Base-by-base conservation (phyloP, 441 rosid genomes). In the Aquilaria agallochum region DNA sequence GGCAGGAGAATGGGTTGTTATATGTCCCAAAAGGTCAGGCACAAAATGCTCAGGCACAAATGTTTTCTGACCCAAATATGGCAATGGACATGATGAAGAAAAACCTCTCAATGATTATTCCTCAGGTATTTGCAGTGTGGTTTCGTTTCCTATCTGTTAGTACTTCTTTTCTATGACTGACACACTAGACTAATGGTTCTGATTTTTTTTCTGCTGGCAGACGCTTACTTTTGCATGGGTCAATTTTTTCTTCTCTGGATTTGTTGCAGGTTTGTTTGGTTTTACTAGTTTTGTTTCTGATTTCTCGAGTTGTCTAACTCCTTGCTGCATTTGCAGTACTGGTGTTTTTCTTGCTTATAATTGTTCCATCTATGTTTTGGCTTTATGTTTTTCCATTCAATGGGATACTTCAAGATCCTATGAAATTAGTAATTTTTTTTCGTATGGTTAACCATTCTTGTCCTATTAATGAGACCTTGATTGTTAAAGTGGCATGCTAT, bases 71-170 rank as follows among this genome's bases (percentile, higher is more conserved):
- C 77, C 99, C 98, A 12, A 95, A 95, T 74, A 92, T 92, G 98
- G 99, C 99, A 30, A 92, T 92, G 99, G 99, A 95, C 68, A 95
- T 95, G 97, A 89, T 95, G 99, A 95, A 95, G 90, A 92, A 95
- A 69, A 92, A 95, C 69, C 97, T 95, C 66, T 95, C 99, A 1
- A 92, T 92, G 99, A 92, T 95, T 70, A 84, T 95, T 58, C 99
- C 98, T 5, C 99, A 92, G 98, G 98, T 95, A 62, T 33, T 50
- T 53, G 36, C 15, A 0, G 34, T 3, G 45, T 7, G 27, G 27
- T 20, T 20, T 20, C 27, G 27, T 20, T 20, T 20, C 27, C 27
- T 45, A 60, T 7, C n/a, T 9, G 46, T 42, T 45, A 3, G 69
- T 76, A 11, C 58, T 62, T 0, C 53, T 36, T 47, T 63, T 55